Evolutionary conservation across 495 filamentous ascomycete species (phyloP).

Genomic region (Penicillium daleae): DNA sequence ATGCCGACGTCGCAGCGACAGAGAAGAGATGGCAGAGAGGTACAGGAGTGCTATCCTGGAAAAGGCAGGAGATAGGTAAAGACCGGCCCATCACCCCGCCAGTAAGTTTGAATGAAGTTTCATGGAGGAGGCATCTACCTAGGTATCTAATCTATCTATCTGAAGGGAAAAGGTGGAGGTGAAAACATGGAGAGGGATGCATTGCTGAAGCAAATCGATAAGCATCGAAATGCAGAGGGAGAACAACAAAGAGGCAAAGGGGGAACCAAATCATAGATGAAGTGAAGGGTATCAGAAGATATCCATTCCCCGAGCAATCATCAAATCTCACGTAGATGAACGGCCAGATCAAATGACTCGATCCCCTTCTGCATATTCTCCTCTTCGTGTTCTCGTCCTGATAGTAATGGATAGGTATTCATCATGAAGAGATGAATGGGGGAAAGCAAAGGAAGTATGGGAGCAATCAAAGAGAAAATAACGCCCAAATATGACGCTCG

Average conservation of each 20-base stretch:
- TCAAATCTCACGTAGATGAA: constrained; percentile 19
- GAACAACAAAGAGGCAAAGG: not conserved
- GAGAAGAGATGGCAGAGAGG: not conserved
- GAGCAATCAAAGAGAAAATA: not conserved
- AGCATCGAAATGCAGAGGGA: constrained; percentile 20
- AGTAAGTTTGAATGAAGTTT: not conserved
- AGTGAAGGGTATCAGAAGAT: not conserved
- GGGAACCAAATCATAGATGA: not conserved
- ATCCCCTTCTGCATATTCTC: not conserved
- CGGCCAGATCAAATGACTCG: constrained; percentile 11
- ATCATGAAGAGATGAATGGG: constrained; percentile 12
- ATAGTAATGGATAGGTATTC: constrained; percentile 10
- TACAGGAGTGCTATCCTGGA: not conserved
- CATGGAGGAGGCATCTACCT: constrained; percentile 12
- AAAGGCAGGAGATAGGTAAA: constrained; percentile 5
- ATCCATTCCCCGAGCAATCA: constrained; percentile 13
- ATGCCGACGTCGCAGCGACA: constrained; percentile 4
- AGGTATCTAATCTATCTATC: constrained; percentile 38
- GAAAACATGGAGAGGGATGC: constrained; percentile 1
- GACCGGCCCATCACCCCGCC: not conserved
- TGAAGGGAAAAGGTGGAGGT: constrained; percentile 15
- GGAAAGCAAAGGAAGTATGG: constrained; percentile 12
- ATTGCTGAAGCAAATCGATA: constrained; percentile 16
- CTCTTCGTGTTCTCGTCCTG: not conserved
- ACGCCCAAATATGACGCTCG: constrained; percentile 23